Evolutionary conservation across 306 rosid species (phyloP).

Genomic region (Macrotyloma uniflorum): DNA sequence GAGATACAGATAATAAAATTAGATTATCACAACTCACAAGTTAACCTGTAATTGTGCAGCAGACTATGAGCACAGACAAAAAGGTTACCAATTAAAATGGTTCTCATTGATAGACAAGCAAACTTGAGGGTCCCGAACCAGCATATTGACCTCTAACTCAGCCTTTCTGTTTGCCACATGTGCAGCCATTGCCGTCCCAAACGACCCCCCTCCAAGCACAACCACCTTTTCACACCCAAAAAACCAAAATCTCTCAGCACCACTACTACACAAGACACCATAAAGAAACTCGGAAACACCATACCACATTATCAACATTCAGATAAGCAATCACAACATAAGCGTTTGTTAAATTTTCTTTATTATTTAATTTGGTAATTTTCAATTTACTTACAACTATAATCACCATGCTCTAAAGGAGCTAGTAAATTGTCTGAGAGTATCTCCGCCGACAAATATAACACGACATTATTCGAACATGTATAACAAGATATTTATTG

Average conservation of each 20-base stretch:
- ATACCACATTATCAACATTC: neutral
- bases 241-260: neutral
- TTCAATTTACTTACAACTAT: too few relatives aligned
- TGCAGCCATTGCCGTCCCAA: constrained; percentile 98
- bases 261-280: neutral
- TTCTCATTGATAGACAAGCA: constrained; percentile 72
- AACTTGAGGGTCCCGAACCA: constrained; percentile 83
- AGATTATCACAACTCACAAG: neutral
- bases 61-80: constrained; percentile 10
- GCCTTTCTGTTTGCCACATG: constrained; percentile 84
- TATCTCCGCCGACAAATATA: too few relatives aligned
- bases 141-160: constrained; percentile 80
- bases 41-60: neutral
- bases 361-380: neutral
- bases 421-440: too few relatives aligned
- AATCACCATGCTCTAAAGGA: too few relatives aligned
- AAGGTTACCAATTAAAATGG: constrained; percentile 65
- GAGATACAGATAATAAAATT: neutral
- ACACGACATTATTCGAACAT: too few relatives aligned
- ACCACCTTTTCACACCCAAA: constrained; percentile 59
- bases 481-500: too few relatives aligned
- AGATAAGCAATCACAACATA: neutral
- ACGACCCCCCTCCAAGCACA: constrained; percentile 97
- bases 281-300: neutral
- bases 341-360: neutral